Base-by-base conservation (phyloP, 768 basidiomycete genomes). In the Boletellus ananiceps region DNA sequence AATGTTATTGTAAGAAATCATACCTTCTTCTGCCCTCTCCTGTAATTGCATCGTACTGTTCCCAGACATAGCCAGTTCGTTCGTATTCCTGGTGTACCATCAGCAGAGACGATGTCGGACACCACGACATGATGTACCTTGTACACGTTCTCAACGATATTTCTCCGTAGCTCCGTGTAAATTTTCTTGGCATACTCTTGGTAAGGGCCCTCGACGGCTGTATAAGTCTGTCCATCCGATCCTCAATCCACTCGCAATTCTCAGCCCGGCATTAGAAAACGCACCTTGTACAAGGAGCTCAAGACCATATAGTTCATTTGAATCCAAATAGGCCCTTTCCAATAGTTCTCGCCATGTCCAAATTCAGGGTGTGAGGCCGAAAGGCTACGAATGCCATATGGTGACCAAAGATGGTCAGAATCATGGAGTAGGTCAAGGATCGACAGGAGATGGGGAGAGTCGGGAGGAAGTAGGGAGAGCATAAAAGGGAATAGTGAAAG, bases 301-400 rank as follows among this genome's bases (percentile, higher is more conserved):
- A 98, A 72, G 14, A 86, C 83, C 52, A 98, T 77, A 63, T 93
- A 98, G 69, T 98, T 97, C 88, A 98, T 94, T 66, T 92, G 94
- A 33, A 96, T 79, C 94, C 94, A 97, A 42, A 98, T 87, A 3
- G 94, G 90, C 1, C 95, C 93, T 60, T 86, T 86, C 94, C 94
- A 98, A 68, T 98, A 98, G 70, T 98, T 90, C 69, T 98, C 94
- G 40, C 87, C 95, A 58, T 81, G 72, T 13, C 93, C 94, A 59
- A 93, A 97, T 42, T 89, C 80, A n/a, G 86, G 82, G 62, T 97
- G 92, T 16, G 83, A 81, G n/a, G 79, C 83, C 7, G 88, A 92
- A 46, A 98, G 70, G 54, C 91, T 94, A 25, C 94, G 85, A 32
- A 97, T 71, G 23, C 95, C 94, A 63, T 83, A 93, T 1, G 81